Evolutionary conservation across 169 alveolate genomes (phyloP).

Genomic region (Eimeria praecox): DNA sequence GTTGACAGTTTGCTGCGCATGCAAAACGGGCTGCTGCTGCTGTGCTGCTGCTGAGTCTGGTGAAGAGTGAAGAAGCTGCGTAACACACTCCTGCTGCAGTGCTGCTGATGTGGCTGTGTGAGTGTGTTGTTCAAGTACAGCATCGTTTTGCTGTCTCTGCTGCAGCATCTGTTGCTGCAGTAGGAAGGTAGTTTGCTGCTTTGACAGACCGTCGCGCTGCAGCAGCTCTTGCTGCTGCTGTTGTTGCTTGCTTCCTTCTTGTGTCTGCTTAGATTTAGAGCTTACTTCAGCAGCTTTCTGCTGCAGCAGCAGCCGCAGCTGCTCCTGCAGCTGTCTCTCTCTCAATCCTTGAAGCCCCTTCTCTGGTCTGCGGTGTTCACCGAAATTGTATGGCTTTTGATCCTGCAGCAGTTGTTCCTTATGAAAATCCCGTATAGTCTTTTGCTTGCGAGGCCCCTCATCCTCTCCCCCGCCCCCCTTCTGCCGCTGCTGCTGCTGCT

Average conservation of each 20-base stretch:
- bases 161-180: conserved; percentile 15
- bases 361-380: conserved; percentile 8
- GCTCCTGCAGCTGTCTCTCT: conserved; percentile 44
- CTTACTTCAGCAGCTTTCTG: background rate
- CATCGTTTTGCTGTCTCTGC: background rate
- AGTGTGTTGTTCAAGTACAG: background rate
- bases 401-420: conserved; percentile 47
- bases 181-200: background rate
- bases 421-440: conserved; percentile 19
- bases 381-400: background rate
- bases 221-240: background rate
- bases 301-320: background rate
- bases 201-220: background rate
- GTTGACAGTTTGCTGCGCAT: background rate
- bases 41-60: background rate
- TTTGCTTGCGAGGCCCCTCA: conserved; percentile 52
- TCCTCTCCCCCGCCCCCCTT: too few relatives aligned
- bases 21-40: background rate
- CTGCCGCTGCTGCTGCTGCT: too few relatives aligned
- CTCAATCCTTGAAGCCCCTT: conserved; percentile 9
- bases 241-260: background rate
- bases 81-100: background rate
- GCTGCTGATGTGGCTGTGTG: background rate
- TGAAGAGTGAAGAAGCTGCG: background rate
- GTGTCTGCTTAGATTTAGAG: background rate